These are phyloP conservation scores for Zygosaccharomyces sapae DNA, from an alignment of 1,139 yeast genomes.

Conservation along the genomic window DNA sequence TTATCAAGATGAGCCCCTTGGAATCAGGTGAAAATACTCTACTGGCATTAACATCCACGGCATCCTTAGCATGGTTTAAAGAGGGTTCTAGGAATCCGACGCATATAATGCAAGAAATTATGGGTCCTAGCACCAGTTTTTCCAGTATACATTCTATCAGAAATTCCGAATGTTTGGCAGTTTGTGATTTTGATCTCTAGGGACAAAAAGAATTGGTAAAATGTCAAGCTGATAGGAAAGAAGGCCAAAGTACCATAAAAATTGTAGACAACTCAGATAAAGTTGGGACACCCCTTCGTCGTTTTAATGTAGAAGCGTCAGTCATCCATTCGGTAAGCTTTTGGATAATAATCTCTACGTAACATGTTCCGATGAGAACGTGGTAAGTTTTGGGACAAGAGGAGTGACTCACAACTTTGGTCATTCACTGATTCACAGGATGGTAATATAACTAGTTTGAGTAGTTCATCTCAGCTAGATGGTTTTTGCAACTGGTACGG, in stretches of 20 bases:
- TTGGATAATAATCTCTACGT: constrained; percentile 32
- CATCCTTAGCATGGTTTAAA: constrained; percentile 35
- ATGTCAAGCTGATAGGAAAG: constrained; percentile 29
- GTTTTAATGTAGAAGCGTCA: constrained; percentile 21
- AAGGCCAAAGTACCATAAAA: constrained; percentile 30
- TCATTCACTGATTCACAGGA: constrained; percentile 26
- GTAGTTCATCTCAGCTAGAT: constrained; percentile 28
- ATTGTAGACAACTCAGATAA: constrained; percentile 33
- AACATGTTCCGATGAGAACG: constrained; percentile 34
- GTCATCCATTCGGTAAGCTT: constrained; percentile 32
- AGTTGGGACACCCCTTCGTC: constrained; percentile 31
- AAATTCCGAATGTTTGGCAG: constrained; percentile 22
- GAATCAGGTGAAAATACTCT: constrained; percentile 23
- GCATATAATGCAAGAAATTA: constrained; percentile 32
- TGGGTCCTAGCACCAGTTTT: constrained; percentile 32
- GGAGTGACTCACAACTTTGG: constrained; percentile 29
- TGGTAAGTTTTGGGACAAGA: constrained; percentile 34
- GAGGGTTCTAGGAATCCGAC: constrained; percentile 32
- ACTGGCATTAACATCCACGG: constrained; percentile 32
- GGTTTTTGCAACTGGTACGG: constrained; percentile 35
- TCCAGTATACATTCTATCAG: constrained; percentile 30
- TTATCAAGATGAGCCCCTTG: constrained; percentile 27
- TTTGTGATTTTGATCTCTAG: constrained; percentile 30
- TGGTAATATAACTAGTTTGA: constrained; percentile 30
- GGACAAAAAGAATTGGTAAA: constrained; percentile 31